Base-by-base conservation (phyloP, 2,329 filamentous ascomycete species). In the Albophoma yamanashiensis region DNA sequence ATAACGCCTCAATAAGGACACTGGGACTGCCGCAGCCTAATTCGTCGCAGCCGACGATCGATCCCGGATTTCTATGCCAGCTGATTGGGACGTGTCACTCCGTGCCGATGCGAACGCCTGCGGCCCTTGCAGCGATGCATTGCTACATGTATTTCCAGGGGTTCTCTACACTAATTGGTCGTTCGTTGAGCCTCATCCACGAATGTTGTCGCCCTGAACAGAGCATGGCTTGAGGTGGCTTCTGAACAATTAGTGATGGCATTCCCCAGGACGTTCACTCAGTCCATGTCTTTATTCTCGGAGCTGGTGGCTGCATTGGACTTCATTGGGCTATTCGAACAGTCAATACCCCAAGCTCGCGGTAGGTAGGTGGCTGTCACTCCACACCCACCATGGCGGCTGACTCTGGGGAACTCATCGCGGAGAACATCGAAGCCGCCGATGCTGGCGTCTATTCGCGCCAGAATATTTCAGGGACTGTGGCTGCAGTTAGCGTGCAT, bases 1-100 rank as follows among this genome's bases (percentile, higher is more conserved):
- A 68, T 68, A 68, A 62, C 66, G 60, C 62, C 57, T 67, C 66
- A 68, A 67, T 63, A 61, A 59, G 27, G 43, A 55, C 27, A 5
- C 27, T 3, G 27, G 27, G 5, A 31, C 11, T 22, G 7, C 34
- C 11, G 1, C 20, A 22, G 15, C 20, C 11, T 15, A 47, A 17
- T 38, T 38, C 20, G 17, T 27, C 17, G 15, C 9, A 34, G 27
- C 27, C 20, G 27, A n/a, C 27, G 17, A 34, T 12, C 17, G 31
- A 11, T 20, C 20, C 11, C 11, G 11, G 1, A n/a, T 1, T 12
- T n/a, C 12, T 20, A 12, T 17, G 50, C 27, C 9, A 6, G 3
- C 27, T 53, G 27, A 36, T 36, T 36, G 17, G 50, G 31, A 12
- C 4, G 12, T n/a, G 1, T 3, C 20, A 36, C 17, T 15, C 20